Evolutionary conservation across 2,329 filamentous ascomycete genomes (phyloP).

Genomic region (Dendrostoma leiphaemia): DNA sequence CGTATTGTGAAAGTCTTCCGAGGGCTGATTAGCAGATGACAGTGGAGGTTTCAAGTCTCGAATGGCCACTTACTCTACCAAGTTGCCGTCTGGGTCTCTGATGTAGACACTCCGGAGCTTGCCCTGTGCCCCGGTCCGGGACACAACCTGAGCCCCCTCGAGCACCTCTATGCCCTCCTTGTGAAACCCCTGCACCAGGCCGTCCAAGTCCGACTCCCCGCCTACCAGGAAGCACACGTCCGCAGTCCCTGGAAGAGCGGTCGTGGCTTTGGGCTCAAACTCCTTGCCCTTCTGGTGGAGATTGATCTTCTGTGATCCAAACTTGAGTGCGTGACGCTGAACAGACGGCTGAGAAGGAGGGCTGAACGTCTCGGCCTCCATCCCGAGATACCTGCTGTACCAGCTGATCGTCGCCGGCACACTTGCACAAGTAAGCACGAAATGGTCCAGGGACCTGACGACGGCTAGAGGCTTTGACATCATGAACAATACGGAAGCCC

Average conservation of each 20-base stretch:
- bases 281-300: conserved; percentile 57
- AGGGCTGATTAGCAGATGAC: too few relatives aligned
- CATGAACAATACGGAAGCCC: too few relatives aligned
- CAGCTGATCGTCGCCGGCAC: conserved; percentile 49
- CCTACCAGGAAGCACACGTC: conserved; percentile 60
- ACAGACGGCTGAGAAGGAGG: conserved; percentile 35
- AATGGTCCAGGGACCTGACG: conserved; percentile 52
- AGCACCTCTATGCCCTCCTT: conserved; percentile 45
- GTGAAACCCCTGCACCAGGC: conserved; percentile 40
- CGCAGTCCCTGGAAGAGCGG: conserved; percentile 53
- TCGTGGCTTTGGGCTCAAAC: conserved; percentile 57
- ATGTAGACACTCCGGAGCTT: conserved; percentile 57
- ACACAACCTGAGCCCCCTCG: conserved; percentile 50
- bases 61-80: conserved; percentile 53
- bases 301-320: conserved; percentile 61
- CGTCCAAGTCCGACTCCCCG: conserved; percentile 40
- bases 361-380: conserved; percentile 52
- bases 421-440: conserved; percentile 57
- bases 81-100: conserved; percentile 59
- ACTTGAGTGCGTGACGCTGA: conserved; percentile 50
- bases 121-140: conserved; percentile 54
- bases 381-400: conserved; percentile 56
- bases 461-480: conserved; percentile 29
- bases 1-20: background rate
- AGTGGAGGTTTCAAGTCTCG: too few relatives aligned